A percentile compares a stretch with the other conserved stretches of the same genome.
phyloP scores from a whole-genome alignment of 768 basidiomycete species.

The Pisolithus orientalis region DNA sequence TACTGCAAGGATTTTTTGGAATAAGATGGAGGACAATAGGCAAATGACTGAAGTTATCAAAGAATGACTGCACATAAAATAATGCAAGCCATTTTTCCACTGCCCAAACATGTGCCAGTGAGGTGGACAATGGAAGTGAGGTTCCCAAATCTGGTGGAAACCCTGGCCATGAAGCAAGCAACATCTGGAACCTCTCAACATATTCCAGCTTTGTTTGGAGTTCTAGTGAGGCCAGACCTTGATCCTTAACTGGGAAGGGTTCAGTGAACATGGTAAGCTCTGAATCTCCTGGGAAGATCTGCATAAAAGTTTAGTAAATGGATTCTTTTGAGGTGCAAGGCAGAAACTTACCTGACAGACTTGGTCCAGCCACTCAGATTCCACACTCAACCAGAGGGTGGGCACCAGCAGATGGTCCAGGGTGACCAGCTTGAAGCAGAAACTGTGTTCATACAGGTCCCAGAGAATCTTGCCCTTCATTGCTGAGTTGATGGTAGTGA shows the following conservation, averaged over 20 bases:
- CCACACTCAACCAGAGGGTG: background rate
- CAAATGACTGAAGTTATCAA: background rate
- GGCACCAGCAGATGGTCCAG: conserved; percentile 4
- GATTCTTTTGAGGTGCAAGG: background rate
- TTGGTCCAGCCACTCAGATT: background rate
- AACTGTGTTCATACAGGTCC: conserved; percentile 13
- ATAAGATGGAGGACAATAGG: background rate
- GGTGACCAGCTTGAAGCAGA: conserved; percentile 11
- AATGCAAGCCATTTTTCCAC: background rate
- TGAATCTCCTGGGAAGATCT: background rate
- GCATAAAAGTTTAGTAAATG: background rate
- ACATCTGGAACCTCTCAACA: background rate
- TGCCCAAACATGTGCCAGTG: background rate
- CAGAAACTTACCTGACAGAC: background rate
- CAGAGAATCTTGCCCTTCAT: conserved; percentile 8
- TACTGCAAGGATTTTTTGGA: background rate
- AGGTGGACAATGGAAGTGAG: background rate
- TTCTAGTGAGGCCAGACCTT: background rate
- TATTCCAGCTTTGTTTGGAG: background rate
- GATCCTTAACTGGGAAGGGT: background rate
- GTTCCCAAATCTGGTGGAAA: background rate
- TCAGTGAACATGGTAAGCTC: background rate
- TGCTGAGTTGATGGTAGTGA: background rate
- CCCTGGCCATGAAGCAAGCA: background rate
- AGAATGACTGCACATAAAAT: conserved; percentile 3